Base-by-base conservation (phyloP, 345 rosid genomes). In the Sisymbrium altissimum region DNA sequence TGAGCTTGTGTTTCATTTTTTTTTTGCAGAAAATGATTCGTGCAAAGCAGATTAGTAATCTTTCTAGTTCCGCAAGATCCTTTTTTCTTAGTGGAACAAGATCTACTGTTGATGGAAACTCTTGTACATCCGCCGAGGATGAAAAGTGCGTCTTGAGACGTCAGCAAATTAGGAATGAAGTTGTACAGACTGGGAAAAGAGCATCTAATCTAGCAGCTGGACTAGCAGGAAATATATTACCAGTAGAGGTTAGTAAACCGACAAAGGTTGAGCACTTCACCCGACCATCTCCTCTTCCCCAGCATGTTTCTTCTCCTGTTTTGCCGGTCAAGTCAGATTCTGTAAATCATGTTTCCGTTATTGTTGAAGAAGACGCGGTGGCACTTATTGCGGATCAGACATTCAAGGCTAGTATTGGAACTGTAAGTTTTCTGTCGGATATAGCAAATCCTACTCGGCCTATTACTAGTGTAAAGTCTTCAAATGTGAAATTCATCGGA, bases 111-210 rank as follows among this genome's bases (percentile, higher is more conserved):
- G 99, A 95, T 87, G 99, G 99, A 44, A 89, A 79, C 77, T 82
- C 97, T 19, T 94, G 98, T 75, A 73, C 89, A 43, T 77, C 88
- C 73, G 49, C 87, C 4, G 99, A 95, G 48, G 99, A 94, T 79
- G 97, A 95, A 80, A 74, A 82, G 48, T 84, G 91, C 48, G 69
- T 82, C 78, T 84, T 92, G 29, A 85, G 84, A 80, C 80, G 86
- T 68, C 92, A 85, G 65, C 90, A 75, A 27, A 49, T 75, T 32
- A 83, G 84, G 68, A 76, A 63, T 14, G 87, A 76, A 70, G 77
- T 43, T 81, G 71, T 76, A 30, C 84, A 77, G 44, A 68, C 77
- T 49, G 87, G 84, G 45, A 84, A 81, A 57, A 66, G 84, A 68
- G 74, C 87, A 68, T 25, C 84, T 68, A 58, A 55, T 49, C 57